phyloP scores from a whole-genome alignment of 1,139 yeast species.

The Blastobotrys illinoisensis region DNA sequence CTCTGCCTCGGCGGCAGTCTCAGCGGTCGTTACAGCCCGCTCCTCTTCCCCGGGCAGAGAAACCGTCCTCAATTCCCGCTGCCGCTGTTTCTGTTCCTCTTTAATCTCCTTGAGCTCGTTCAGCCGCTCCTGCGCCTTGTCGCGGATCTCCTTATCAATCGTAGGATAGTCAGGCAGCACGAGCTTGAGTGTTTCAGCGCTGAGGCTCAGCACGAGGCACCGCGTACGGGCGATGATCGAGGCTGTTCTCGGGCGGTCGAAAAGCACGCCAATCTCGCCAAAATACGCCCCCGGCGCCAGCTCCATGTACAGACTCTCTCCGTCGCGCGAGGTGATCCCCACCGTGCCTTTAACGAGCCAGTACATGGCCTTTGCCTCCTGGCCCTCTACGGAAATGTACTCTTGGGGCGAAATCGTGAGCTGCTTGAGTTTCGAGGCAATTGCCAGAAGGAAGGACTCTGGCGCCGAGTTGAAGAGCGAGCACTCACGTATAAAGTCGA shows the following conservation, averaged over 20 bases:
- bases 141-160: conserved; percentile 57
- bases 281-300: conserved; percentile 63
- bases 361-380: conserved; percentile 71
- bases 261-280: conserved; percentile 74
- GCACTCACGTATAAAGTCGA: conserved; percentile 50
- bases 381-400: conserved; percentile 63
- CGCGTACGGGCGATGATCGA: conserved; percentile 68
- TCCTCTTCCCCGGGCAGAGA: no score
- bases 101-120: conserved; percentile 43
- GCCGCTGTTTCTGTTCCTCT: conserved; percentile 5
- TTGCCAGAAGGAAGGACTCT: conserved; percentile 51
- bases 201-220: conserved; percentile 62
- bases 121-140: conserved; percentile 72
- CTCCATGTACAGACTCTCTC: conserved; percentile 68
- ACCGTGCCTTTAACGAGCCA: conserved; percentile 75
- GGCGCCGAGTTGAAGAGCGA: conserved; percentile 65
- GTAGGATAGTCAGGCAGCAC: conserved; percentile 12
- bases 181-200: conserved; percentile 52
- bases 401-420: conserved; percentile 63
- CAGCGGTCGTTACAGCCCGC: not conserved
- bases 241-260: conserved; percentile 72
- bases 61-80: no score
- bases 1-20: not conserved
- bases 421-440: conserved; percentile 53
- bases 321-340: conserved; percentile 67